Evolutionary conservation across 2,329 filamentous ascomycete species (phyloP), one percentile per base, ranked within the genome.

Genomic region (Hawksworthiomyces lignivorus): DNA sequence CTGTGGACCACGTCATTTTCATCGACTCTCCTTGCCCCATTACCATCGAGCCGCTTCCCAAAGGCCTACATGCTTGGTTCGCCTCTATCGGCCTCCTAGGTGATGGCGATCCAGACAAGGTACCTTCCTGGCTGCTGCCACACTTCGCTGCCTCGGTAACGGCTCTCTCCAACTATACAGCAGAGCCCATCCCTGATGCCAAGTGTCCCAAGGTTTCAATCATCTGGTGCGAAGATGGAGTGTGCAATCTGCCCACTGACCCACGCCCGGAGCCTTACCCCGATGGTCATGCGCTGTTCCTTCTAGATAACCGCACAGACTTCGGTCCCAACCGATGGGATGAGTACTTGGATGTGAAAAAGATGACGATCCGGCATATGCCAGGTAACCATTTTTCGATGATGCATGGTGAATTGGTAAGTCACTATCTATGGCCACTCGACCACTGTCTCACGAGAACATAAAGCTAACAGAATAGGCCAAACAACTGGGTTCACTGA

Each of bases 381-480:
- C 75, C 75, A 14, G 82, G 80, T 3, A 83, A 86, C 54, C 82
- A 86, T 62, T 86, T 87, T 62, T 77, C 72, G 17, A 86, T 86
- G 81, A 85, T 87, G 80, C 77, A 82, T 58, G 78, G 77, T 47
- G 57, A 67, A 4, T 40, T 62, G 43, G 63, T 66, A 50, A 50
- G 62, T 59, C 21, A 4, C 18, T 5, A 8, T 34, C 17, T n/a
- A n/a, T n/a, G n/a, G n/a, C n/a, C n/a, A n/a, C n/a, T n/a, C n/a
- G n/a, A n/a, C n/a, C n/a, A n/a, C n/a, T 26, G 24, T 29, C 24
- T 32, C 12, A n/a, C 14, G 2, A 18, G n/a, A 28, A 7, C 5
- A 28, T 36, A 4, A 15, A 14, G 31, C 52, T 57, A 51, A 56
- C 48, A 31, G 7, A 15, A 3, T 39, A 63, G 60, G 63, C 62